Base-by-base conservation (phyloP, 768 basidiomycete genomes). In the Suillus paluster region DNA sequence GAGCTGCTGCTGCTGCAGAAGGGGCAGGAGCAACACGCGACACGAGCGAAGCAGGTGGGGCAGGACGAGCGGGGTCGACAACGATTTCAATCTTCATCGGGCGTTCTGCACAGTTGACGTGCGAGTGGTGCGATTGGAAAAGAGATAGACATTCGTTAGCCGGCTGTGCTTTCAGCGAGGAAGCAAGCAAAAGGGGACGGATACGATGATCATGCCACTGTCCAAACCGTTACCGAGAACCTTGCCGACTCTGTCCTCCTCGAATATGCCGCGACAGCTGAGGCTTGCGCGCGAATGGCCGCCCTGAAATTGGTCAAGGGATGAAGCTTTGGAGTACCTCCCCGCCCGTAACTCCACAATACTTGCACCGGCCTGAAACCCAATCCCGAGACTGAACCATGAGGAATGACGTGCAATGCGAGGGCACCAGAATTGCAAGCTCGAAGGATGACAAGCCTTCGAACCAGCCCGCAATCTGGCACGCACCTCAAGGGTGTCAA, bases 1-100 rank as follows among this genome's bases (percentile, higher is more conserved):
- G 14, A 58, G 73, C 68, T 46, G 73, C 68, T 46, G 79, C 70
- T 10, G 77, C 79, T 48, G 81, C 76, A 19, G 78, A 76, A 15
- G 86, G 78, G 4, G 87, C 84, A 39, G 94, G 92, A 4, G 93
- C 92, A 39, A 99, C 93, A 58, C 97, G 92, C 27, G 91, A 86
- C 19, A 86, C 87, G 65, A 99, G 83, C 5, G 92, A 83, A 21
- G 81, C 80, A 11, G 81, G 75, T 12, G 85, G 77, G 7, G 86
- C 82, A n/a, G 89, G 80, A 46, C 85, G 83, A 49, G 88, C 83
- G 14, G 94, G 94, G 79, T 97, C 94, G 74, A 97, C 84, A 49
- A 99, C 87, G 67, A 99, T 94, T 83, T 99, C 97, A 65, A 99
- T 95, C 84, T 95, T 97, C 95, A 99, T 97, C 25, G 94, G 92